Conservation (phyloP, 805 yeast species). For the Candida nitratophila region DNA sequence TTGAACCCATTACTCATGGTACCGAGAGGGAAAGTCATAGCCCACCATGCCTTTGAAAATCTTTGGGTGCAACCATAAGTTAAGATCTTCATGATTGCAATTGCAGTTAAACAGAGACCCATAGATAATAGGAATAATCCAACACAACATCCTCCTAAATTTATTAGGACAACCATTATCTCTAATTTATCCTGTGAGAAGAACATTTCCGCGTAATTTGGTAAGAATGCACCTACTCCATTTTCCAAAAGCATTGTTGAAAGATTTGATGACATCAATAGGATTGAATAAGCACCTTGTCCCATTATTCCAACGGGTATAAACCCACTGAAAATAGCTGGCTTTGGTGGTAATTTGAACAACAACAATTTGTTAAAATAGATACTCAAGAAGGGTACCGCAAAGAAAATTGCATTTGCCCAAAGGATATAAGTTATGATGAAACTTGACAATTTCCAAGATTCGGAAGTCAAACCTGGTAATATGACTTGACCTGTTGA, state of each 20-base stretch:
- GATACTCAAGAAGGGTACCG: slow-evolving; percentile 47
- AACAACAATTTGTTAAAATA: slow-evolving; percentile 54
- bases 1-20: slow-evolving; percentile 62
- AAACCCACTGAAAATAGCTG: slow-evolving; percentile 55
- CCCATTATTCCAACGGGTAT: slow-evolving; percentile 82
- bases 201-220: not conserved
- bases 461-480: slow-evolving; percentile 23
- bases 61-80: slow-evolving; percentile 24
- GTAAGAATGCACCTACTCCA: not conserved
- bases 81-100: slow-evolving; percentile 30
- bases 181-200: slow-evolving; percentile 40
- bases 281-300: slow-evolving; percentile 70
- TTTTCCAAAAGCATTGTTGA: slow-evolving; percentile 6
- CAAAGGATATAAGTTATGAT: slow-evolving; percentile 52
- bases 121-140: slow-evolving; percentile 24
- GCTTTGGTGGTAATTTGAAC: slow-evolving; percentile 51
- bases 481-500: slow-evolving; percentile 60
- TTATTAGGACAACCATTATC: slow-evolving; percentile 6
- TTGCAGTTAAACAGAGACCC: slow-evolving; percentile 32
- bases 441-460: slow-evolving; percentile 44
- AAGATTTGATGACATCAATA: slow-evolving; percentile 21
- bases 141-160: not conserved
- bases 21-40: slow-evolving; percentile 86
- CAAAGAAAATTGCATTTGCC: slow-evolving; percentile 61
- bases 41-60: slow-evolving; percentile 64